Evolutionary conservation across 257 asterid species (phyloP).

Genomic region (Jacaranda copaia): DNA sequence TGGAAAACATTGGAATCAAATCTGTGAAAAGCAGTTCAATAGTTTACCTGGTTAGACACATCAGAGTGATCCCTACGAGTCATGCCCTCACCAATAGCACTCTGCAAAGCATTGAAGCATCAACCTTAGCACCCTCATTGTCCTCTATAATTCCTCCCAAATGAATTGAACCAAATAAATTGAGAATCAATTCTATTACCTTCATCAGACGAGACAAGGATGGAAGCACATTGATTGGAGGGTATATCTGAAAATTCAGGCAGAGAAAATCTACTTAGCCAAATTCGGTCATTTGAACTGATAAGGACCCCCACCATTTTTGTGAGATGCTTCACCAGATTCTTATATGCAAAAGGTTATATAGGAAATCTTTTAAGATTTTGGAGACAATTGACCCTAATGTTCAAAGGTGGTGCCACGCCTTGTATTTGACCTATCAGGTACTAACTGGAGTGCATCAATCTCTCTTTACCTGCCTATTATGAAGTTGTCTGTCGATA

Average conservation of each 20-base stretch:
- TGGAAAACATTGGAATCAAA: not conserved
- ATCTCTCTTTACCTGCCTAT: slow-evolving; percentile 53
- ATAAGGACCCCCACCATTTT: slow-evolving; percentile 1
- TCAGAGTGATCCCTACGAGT: slow-evolving; percentile 84
- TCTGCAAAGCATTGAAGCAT: slow-evolving; percentile 48
- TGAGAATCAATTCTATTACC: slow-evolving; percentile 47
- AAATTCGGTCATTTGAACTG: slow-evolving; percentile 16
- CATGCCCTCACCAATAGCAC: slow-evolving; percentile 95
- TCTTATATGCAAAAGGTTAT: not conserved
- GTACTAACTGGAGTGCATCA: slow-evolving; percentile 22
- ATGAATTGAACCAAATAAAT: slow-evolving; percentile 16
- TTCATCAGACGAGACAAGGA: slow-evolving; percentile 84
- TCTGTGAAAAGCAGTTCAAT: not conserved
- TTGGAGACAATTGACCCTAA: not conserved
- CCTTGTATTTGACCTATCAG: not conserved
- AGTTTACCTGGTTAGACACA: slow-evolving; percentile 78
- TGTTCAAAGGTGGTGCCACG: not conserved
- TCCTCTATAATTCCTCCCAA: slow-evolving; percentile 10
- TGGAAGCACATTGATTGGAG: slow-evolving; percentile 85
- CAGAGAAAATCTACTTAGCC: slow-evolving; percentile 10
- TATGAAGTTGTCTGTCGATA: slow-evolving; percentile 85
- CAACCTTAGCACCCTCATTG: slow-evolving; percentile 12
- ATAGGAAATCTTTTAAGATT: slow-evolving; percentile 8
- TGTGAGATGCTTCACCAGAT: slow-evolving; percentile 24
- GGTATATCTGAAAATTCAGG: slow-evolving; percentile 60